These are phyloP conservation scores for Phaeolepiota aurea DNA, from an alignment of 768 basidiomycete genomes.

Conservation along the genomic window DNA sequence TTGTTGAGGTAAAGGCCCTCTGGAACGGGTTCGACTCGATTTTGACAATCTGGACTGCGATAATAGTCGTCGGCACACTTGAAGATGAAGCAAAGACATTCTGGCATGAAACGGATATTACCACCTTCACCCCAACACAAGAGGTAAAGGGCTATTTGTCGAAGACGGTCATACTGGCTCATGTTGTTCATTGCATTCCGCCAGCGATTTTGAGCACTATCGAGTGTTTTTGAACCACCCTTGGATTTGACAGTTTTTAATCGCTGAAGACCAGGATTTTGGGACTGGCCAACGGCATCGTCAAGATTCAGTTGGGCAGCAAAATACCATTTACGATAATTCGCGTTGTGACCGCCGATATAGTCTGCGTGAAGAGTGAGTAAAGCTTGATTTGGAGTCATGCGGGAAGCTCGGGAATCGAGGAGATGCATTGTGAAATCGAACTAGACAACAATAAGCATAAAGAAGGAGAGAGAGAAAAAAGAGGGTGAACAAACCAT, in stretches of 20 bases:
- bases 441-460: constrained; percentile 42
- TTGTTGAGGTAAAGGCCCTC: constrained; percentile 90
- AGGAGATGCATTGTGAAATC: constrained; percentile 98
- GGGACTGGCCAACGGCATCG: constrained; percentile 92
- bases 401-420: constrained; percentile 95
- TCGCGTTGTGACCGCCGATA: constrained; percentile 96
- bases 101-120: constrained; percentile 94
- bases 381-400: constrained; percentile 94
- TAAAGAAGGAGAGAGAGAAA: constrained; percentile 8
- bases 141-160: constrained; percentile 92
- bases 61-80: constrained; percentile 99
- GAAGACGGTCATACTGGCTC: constrained; percentile 96
- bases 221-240: constrained; percentile 67
- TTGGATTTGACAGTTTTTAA: constrained; percentile 71
- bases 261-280: constrained; percentile 89
- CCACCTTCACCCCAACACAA: constrained; percentile 99
- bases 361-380: constrained; percentile 97
- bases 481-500: constrained; percentile 45
- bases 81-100: constrained; percentile 98
- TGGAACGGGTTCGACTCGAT: constrained; percentile 83
- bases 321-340: constrained; percentile 99
- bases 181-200: constrained; percentile 98
- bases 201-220: constrained; percentile 92
- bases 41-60: constrained; percentile 96
- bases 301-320: constrained; percentile 98